Percentiles rank a stretch among this genome's conserved stretches.
Evolutionary conservation across 768 basidiomycete genomes (phyloP).

Genomic region (Plicaturopsis crispa): DNA sequence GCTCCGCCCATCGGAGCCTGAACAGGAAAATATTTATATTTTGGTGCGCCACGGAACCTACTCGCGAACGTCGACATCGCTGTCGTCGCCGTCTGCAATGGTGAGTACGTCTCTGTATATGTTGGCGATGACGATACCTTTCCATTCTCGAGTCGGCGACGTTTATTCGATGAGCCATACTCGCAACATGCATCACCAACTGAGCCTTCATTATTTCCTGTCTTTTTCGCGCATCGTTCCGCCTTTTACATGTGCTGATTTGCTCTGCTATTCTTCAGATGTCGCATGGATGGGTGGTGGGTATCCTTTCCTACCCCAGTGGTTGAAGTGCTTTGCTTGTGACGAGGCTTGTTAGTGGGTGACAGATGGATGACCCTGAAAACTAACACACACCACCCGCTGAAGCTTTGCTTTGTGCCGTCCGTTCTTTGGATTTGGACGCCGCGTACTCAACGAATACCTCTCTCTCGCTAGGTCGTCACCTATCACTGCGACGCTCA

Average conservation of each 20-base stretch:
- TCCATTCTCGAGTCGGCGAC: slow-evolving; percentile 72
- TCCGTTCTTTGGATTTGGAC: background rate
- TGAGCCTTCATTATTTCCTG: slow-evolving; percentile 23
- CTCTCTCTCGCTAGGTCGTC: background rate
- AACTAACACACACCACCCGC: slow-evolving; percentile 38
- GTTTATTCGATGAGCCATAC: slow-evolving; percentile 58
- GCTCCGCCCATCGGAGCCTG: background rate
- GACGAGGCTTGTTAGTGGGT: slow-evolving; percentile 30
- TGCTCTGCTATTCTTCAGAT: slow-evolving; percentile 2
- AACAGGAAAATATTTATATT: background rate
- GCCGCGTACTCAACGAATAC: slow-evolving; percentile 1
- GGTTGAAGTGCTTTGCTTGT: slow-evolving; percentile 9
- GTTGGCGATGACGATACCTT: slow-evolving; percentile 51
- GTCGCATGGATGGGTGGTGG: slow-evolving; percentile 5
- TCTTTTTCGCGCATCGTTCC: slow-evolving; percentile 7
- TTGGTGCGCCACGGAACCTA: background rate
- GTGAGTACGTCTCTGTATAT: background rate
- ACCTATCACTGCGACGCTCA: slow-evolving; percentile 3
- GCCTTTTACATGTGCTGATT: slow-evolving; percentile 3
- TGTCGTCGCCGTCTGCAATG: background rate
- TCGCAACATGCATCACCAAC: slow-evolving; percentile 73
- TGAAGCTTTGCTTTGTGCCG: slow-evolving; percentile 18
- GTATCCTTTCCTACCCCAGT: slow-evolving; percentile 2
- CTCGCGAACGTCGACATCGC: background rate
- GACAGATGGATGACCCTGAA: slow-evolving; percentile 20